Base-by-base conservation (phyloP, 2,329 filamentous ascomycete genomes). In the Lasiodiplodia theobromae region DNA sequence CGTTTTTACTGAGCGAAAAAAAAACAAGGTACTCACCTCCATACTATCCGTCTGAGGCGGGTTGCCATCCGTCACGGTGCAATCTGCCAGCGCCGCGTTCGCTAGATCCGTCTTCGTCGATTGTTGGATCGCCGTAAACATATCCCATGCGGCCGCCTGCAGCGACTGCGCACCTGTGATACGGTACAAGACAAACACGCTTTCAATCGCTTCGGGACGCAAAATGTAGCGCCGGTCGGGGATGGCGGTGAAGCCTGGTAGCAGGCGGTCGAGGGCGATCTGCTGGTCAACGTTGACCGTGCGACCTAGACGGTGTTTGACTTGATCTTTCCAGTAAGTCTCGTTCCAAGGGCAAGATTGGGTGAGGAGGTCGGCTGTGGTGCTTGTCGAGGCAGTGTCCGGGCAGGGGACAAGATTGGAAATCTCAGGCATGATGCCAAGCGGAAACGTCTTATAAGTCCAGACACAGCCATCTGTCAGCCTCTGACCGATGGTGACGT, bases 391-490 rank as follows among this genome's bases (percentile, higher is more conserved):
- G n/a, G 44, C 8, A 21, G 44, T 47, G 7, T 21, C 44, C 5
- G 73, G 69, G 74, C 88, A 90, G 4, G 85, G 81, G 18, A 86
- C 74, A 53, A 89, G 78, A 40, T 83, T 77, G 72, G 87, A 88
- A 57, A 81, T 76, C 74, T 90, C 88, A 1, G 88, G 87, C 87
- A 90, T 90, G 69, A 90, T 85, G 5, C 87, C 87, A 2, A 85
- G 80, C 1, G 84, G 83, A 5, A 85, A 85, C 11, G 82, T 79
- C 71, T 85, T 82, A 75, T 90, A 89, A 0, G 87, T 84, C 87
- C 87, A 90, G n/a, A 89, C 84, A 73, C 88, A 90, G 3, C 85
- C 86, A 68, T 89, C 84, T 0, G 87, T 86, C 56, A 90, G 79
- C 72, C 87, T 86, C 53, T 82, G 80, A 12, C 86, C 88, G 64